Evolutionary conservation across 140 eudicot genomes (phyloP), one percentile per base, ranked within the genome.

Genomic region (Stevia rebaudiana): DNA sequence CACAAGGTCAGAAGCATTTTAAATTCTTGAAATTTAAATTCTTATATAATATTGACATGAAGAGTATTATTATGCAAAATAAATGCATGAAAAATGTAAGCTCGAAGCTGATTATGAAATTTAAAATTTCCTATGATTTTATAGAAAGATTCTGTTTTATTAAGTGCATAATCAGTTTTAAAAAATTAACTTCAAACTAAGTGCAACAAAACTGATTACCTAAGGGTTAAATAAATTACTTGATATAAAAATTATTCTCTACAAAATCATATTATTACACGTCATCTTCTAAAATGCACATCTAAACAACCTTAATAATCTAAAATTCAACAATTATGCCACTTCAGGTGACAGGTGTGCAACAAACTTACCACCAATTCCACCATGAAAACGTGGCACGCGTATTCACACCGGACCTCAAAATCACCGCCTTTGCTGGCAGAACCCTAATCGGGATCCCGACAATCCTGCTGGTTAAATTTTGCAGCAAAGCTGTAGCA

Each of bases 401-500:
- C 51, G 40, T 92, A 24, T 85, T 88, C 41, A 83, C 97, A 21
- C 83, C 90, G 11, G 75, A 83, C 64, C 96, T 85, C 55, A 31
- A 80, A 0, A 21, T 80, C 28, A 77, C 86, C 3, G 57, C 83
- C 69, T 92, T 85, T 63, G 65, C 69, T 1, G 83, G 88, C 6
- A 69, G 96, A 75, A 39, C 73, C 42, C 78, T 85, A 22, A 68
- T 88, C 40, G 99, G 99, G 40, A 83, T 88, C 54, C 95, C 97
- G 11, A 88, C 96, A 11, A 92, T 92, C 68, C 81, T 92, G 63
- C 81, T 88, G 0, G 90, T 88, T 9, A 92, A 88, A 81, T 92
- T 85, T 63, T 92, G 97, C 68, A 88, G 94, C 86, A 92, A 92
- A 80, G 95, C 90, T 63, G 77, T 92, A 12, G 94, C 99, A 39